Evolutionary conservation across 1,284 basidiomycete genomes (phyloP).

Genomic region (Calocybe gambosa): DNA sequence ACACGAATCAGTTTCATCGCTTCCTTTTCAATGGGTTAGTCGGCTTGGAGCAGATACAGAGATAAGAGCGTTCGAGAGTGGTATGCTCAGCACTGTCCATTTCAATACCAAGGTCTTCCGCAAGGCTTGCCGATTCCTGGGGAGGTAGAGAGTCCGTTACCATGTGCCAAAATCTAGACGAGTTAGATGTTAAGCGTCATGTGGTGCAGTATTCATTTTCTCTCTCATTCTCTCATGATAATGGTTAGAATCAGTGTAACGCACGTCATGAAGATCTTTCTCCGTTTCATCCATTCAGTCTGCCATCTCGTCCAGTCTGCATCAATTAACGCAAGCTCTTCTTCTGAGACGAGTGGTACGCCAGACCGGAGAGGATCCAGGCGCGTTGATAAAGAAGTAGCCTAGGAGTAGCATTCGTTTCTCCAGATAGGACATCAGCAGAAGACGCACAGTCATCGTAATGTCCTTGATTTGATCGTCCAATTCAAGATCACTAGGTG

Average conservation of each 20-base stretch:
- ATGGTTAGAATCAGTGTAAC: constrained; percentile 19
- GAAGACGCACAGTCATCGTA: constrained; percentile 33
- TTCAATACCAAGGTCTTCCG: constrained; percentile 73
- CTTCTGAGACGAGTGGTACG: constrained; percentile 56
- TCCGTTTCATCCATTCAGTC: constrained; percentile 63
- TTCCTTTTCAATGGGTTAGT: constrained; percentile 38
- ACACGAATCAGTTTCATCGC: constrained; percentile 17
- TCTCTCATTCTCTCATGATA: neutral
- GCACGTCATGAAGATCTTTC: constrained; percentile 64
- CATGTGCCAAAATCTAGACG: constrained; percentile 61
- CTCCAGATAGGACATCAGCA: neutral
- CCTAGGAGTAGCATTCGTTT: constrained; percentile 30
- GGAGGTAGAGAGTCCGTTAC: constrained; percentile 61
- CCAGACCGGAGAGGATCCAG: constrained; percentile 65
- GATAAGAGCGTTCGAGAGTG: constrained; percentile 44
- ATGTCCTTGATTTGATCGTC: constrained; percentile 39
- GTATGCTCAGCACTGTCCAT: constrained; percentile 61
- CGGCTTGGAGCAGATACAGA: constrained; percentile 32
- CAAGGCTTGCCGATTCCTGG: constrained; percentile 53
- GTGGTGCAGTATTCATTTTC: neutral
- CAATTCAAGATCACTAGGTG: constrained; percentile 67
- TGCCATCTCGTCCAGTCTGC: constrained; percentile 67
- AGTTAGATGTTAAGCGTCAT: neutral
- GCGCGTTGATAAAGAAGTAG: constrained; percentile 38
- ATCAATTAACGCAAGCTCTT: constrained; percentile 57